Base-by-base conservation (phyloP, 805 yeast genomes). In the Cyberlindnera amylophila region DNA sequence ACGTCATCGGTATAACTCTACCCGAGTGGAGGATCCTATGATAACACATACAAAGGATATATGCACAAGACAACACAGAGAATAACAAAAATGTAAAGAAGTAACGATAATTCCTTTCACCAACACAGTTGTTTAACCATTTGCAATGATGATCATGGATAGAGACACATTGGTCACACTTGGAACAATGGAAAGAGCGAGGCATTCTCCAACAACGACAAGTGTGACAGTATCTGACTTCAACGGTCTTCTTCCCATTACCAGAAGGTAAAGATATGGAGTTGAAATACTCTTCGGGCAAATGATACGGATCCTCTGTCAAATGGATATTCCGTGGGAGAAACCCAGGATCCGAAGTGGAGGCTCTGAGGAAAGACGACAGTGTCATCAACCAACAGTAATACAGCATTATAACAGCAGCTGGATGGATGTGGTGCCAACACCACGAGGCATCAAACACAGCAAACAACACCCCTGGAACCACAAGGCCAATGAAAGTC, bases 201-300 rank as follows among this genome's bases (percentile, higher is more conserved):
- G 89, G 86, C 9, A 88, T 82, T 50, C 91, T 63, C 91, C 95
- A 86, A 33, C 79, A 70, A 24, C 74, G 64, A 55, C 96, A 86
- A 0, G 82, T 70, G 1, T 73, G 36, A 52, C 90, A 82, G 57
- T 81, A 82, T 51, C 76, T 76, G 18, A 77, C 66, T 4, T 63
- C 54, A 0, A 77, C 77, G 16, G 54, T 42, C 2, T 46, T 39
- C n/a, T 14, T 24, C 12, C 8, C 19, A 13, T 38, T 38, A 15
- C 34, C 13, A 1, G 74, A 67, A 0, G 87, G 86, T 9, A 82
- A 54, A 1, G 70, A 59, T 1, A 79, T 68, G 10, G 63, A 55
- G 50, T 70, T 73, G 49, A 68, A 69, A 52, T 82, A 82, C 49
- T 82, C 90, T 6, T 66, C 68, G 0, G 91, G 90, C 2, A 72